Evolutionary conservation across 2,329 filamentous ascomycete species (phyloP), one percentile per base, ranked within the genome.

Genomic region (Aureobasidium sp.): DNA sequence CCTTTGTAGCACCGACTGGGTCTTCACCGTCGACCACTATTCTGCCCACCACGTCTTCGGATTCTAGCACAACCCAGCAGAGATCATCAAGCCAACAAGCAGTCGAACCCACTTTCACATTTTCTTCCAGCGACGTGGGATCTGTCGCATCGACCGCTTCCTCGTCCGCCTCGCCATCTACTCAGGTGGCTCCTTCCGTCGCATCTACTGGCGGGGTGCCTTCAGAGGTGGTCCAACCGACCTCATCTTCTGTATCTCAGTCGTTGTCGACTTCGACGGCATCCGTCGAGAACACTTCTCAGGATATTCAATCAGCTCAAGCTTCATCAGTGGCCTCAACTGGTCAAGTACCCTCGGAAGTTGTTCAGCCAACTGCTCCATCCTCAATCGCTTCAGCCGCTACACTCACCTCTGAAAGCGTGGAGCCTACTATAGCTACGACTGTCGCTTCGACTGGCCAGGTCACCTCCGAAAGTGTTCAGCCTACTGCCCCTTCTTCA

Each of bases 21-120:
- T 44, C 29, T n/a, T 47, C 58, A 2, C 57, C 57, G 11, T 39
- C 44, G 17, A 56, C 19, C 22, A 53, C 57, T 27, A 48, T 59
- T 16, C 29, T 42, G 22, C 58, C 58, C 19, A 58, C 58, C 14
- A 49, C 44, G 6, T 32, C 55, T 25, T 32, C 34, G 12, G 44
- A 25, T 8, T 32, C 55, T 10, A 45, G 14, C 32, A 19, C 55
- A 47, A 25, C 49, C 24, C 16, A 53, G 27, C n/a, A 22, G 16
- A 27, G n/a, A 12, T 24, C 21, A 3, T 41, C 12, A 12, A 21
- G 16, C 25, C 41, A 17, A 45, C 41, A 27, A 16, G 8, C 11
- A 19, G n/a, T 14, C 8, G 14, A 38, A n/a, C 7, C 38, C 16
- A 11, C 34, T 8, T 17, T 16, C 24, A 24, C 17, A 10, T 12